phyloP scores from a whole-genome alignment of 2,329 filamentous ascomycete species.

The Cladosporium oxysporum region DNA sequence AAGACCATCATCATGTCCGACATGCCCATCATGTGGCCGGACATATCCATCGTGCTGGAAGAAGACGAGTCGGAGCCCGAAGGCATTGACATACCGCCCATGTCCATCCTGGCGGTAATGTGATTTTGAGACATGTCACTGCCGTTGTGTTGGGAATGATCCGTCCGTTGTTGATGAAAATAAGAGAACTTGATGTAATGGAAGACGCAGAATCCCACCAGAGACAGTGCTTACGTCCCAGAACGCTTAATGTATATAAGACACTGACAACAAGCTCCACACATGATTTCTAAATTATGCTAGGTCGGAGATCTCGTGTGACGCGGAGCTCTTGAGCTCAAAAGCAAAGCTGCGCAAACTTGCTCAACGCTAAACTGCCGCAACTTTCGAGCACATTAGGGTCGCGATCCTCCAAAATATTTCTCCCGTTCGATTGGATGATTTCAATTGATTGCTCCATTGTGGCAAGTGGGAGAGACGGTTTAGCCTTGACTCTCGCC shows the following conservation, averaged over 20 bases:
- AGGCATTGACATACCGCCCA: constrained; percentile 15
- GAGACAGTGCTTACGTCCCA: background rate
- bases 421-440: background rate
- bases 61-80: background rate
- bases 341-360: constrained; percentile 4
- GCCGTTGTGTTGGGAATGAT: background rate
- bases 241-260: background rate
- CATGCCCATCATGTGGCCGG: constrained; percentile 37
- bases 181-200: background rate
- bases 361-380: constrained; percentile 10
- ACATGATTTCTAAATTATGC: background rate
- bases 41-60: background rate
- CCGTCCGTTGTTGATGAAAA: background rate
- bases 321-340: background rate
- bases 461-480: background rate
- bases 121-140: background rate
- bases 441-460: background rate
- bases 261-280: background rate
- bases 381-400: background rate
- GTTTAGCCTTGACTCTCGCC: background rate
- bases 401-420: background rate
- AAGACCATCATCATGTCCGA: constrained; percentile 60
- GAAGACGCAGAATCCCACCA: background rate
- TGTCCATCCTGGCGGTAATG: constrained; percentile 22
- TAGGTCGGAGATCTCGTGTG: background rate